A percentile compares a stretch with the other conserved stretches of the same genome.
Evolutionary conservation across 2,329 filamentous ascomycete genomes (phyloP).

Genomic region (Metarhizium robertsii): DNA sequence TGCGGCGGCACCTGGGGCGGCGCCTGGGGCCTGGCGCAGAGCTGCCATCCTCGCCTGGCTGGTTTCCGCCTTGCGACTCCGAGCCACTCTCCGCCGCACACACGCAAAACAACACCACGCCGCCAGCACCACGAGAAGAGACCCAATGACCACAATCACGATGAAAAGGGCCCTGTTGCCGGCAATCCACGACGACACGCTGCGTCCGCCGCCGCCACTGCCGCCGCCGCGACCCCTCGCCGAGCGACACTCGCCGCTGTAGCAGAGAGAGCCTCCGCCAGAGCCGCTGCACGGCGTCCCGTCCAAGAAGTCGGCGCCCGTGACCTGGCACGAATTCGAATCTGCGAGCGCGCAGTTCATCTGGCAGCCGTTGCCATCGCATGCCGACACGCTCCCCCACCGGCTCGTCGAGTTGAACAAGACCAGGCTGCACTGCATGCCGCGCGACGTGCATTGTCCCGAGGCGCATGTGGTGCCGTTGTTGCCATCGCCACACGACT

Average conservation of each 20-base stretch:
- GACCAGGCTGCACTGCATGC: constrained; percentile 71
- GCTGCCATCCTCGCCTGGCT: not conserved
- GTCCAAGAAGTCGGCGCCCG: constrained; percentile 69
- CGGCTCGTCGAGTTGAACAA: constrained; percentile 59
- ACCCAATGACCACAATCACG: not conserved
- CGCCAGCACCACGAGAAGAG: not conserved
- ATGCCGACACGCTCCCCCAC: constrained; percentile 70
- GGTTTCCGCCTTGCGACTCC: not conserved
- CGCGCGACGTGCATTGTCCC: constrained; percentile 76
- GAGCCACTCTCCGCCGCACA: constrained; percentile 9
- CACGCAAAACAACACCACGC: not conserved
- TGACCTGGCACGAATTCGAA: constrained; percentile 5
- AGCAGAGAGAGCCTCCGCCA: constrained; percentile 45
- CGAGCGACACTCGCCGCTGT: constrained; percentile 43
- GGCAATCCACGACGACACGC: constrained; percentile 1
- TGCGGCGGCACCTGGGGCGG: too few species aligned
- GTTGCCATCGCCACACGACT: constrained; percentile 52
- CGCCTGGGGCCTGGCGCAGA: not conserved
- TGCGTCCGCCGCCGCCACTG: not conserved
- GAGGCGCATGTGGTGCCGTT: constrained; percentile 61
- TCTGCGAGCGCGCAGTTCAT: constrained; percentile 7
- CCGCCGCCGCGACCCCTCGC: not conserved
- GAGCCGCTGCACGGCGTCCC: constrained; percentile 69
- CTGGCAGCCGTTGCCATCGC: constrained; percentile 45
- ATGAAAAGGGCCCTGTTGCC: constrained; percentile 1